Base-by-base conservation (phyloP, 257 asterid genomes). In the Gentiana dahurica region DNA sequence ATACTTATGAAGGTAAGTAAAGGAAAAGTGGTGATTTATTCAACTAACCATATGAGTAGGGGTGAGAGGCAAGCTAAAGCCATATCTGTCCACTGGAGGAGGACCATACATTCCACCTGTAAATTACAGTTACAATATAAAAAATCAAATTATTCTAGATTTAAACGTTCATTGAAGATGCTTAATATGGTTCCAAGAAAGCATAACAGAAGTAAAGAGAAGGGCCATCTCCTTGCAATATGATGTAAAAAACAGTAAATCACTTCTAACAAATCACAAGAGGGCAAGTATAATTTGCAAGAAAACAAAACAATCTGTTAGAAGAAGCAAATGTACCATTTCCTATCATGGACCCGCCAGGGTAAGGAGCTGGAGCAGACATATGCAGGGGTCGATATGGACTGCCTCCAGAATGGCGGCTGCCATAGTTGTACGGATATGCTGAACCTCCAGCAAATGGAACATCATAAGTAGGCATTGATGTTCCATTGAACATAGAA, bases 61-160 rank as follows among this genome's bases (percentile, higher is more conserved):
- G 65, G 79, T 77, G 82, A 87, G 71, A 34, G 92, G 89, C 67
- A 81, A 71, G 46, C 71, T 65, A 49, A 80, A 53, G 55, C 89
- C 89, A 59, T 84, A 87, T 59, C 84, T 76, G 64, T 84, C 94
- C 80, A 87, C 63, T 71, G 82, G 56, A 11, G 92, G 92, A 70
- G 84, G 70, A 66, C 92, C 89, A 70, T 84, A 87, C 65, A 84
- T 70, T 58, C 87, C 85, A 71, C 89, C 92, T 87, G 73, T 41
- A 41, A 7, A 41, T 41, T 2, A 24, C 24, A 24, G 24, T 24
- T 24, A 24, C 24, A 24, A 24, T 24, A 24, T 24, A 24, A 24
- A 24, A 24, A 24, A 24, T 24, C 24, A 24, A 24, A 24, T 24
- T 24, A 24, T 24, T 24, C 24, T 24, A 24, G 24, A 24, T 24